phyloP scores from a whole-genome alignment of 805 yeast genomes.

The Sungouiozyma ichnusensis region DNA sequence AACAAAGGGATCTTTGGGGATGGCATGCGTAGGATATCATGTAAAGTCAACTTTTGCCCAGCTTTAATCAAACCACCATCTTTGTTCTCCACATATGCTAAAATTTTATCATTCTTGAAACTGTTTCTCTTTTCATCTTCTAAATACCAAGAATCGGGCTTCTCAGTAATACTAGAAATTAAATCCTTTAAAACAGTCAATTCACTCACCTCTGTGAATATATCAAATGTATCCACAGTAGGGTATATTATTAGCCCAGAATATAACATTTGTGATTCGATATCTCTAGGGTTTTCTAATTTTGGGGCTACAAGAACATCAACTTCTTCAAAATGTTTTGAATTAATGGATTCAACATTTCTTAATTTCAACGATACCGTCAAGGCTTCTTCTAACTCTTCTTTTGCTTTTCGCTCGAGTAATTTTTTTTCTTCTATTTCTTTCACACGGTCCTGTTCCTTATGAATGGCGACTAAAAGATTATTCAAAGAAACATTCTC shows the following conservation, averaged over 20 bases:
- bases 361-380: slow-evolving; percentile 53
- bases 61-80: slow-evolving; percentile 78
- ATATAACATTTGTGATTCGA: slow-evolving; percentile 67
- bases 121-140: slow-evolving; percentile 43
- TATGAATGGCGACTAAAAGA: slow-evolving; percentile 33
- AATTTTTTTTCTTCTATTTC: slow-evolving; percentile 14
- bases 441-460: slow-evolving; percentile 28
- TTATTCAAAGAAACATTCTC: slow-evolving; percentile 46
- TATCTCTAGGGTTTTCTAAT: slow-evolving; percentile 56
- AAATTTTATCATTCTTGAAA: slow-evolving; percentile 48
- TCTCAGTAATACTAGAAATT: slow-evolving; percentile 46
- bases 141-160: slow-evolving; percentile 62
- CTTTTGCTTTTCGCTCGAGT: slow-evolving; percentile 24
- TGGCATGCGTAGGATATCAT: slow-evolving; percentile 51
- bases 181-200: slow-evolving; percentile 54
- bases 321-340: slow-evolving; percentile 46
- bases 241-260: slow-evolving; percentile 81
- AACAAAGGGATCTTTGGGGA: slow-evolving; percentile 64
- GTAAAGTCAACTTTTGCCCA: slow-evolving; percentile 64
- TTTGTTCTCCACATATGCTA: slow-evolving; percentile 72
- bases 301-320: slow-evolving; percentile 35
- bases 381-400: slow-evolving; percentile 35
- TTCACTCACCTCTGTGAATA: slow-evolving; percentile 66
- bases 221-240: slow-evolving; percentile 73
- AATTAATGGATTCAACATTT: slow-evolving; percentile 39